These are phyloP conservation scores for Pseudogymnoascus sp. DNA, from an alignment of 2,329 filamentous ascomycete species.

Conservation along the genomic window DNA sequence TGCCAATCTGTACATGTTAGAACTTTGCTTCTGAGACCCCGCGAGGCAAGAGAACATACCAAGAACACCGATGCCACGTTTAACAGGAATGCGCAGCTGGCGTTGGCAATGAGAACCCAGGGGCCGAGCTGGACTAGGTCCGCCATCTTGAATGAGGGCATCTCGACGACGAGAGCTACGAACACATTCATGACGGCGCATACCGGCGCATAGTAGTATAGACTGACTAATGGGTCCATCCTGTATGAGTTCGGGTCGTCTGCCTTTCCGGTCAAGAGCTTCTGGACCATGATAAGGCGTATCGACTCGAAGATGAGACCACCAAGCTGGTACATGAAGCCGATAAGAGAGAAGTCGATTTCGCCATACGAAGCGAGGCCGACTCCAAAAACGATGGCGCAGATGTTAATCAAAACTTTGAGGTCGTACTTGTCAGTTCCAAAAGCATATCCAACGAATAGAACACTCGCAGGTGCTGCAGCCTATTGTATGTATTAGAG, in stretches of 20 bases:
- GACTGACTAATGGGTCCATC: constrained; percentile 81
- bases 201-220: constrained; percentile 85
- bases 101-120: constrained; percentile 62
- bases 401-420: constrained; percentile 34
- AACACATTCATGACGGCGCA: constrained; percentile 75
- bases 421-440: constrained; percentile 7
- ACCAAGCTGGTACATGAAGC: constrained; percentile 62
- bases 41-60: constrained; percentile 43
- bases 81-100: constrained; percentile 69
- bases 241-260: constrained; percentile 39
- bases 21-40: background rate
- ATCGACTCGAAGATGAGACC: constrained; percentile 76
- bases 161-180: constrained; percentile 62
- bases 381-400: constrained; percentile 47
- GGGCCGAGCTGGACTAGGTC: constrained; percentile 58
- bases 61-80: constrained; percentile 83
- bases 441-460: constrained; percentile 4
- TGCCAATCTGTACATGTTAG: constrained; percentile 58
- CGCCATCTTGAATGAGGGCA: constrained; percentile 55
- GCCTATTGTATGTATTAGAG: constrained; percentile 1
- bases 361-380: constrained; percentile 52
- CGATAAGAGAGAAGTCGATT: constrained; percentile 59
- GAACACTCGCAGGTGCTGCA: constrained; percentile 1
- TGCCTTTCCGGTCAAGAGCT: constrained; percentile 52
- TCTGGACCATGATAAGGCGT: constrained; percentile 78